A percentile compares a stretch with the other conserved stretches of the same genome.
phyloP scores from a whole-genome alignment of 1,284 basidiomycete species.

The Leccinum angustisporum region DNA sequence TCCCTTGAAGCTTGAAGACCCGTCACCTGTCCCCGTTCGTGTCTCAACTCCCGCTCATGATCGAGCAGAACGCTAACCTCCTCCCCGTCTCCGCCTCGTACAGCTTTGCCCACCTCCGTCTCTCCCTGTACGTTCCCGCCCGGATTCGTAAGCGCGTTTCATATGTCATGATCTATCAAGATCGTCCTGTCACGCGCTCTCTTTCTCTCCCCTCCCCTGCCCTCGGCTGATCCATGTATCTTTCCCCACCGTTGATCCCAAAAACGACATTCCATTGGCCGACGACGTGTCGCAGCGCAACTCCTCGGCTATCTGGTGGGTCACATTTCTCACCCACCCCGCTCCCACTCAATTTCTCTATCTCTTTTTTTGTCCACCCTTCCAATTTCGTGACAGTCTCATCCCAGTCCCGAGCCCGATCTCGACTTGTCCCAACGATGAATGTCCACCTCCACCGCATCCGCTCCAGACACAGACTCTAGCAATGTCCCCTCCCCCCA shows the following conservation, averaged over 20 bases:
- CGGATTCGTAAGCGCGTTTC: constrained; percentile 23
- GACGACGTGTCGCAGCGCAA: constrained; percentile 48
- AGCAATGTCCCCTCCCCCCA: constrained; percentile 54
- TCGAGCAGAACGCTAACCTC: constrained; percentile 40
- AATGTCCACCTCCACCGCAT: constrained; percentile 62
- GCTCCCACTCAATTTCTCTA: no score
- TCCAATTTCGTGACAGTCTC: constrained; percentile 17
- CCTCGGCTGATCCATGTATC: constrained; percentile 15
- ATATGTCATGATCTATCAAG: constrained; percentile 31
- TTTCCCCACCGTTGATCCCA: constrained; percentile 37
- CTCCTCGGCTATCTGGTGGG: constrained; percentile 51
- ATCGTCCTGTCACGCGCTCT: constrained; percentile 26
- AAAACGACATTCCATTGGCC: constrained; percentile 39
- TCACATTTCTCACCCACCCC: constrained; percentile 21
- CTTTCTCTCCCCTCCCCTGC: constrained; percentile 2
- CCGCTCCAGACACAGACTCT: constrained; percentile 58
- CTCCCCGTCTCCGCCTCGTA: constrained; percentile 50
- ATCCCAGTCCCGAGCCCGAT: constrained; percentile 40
- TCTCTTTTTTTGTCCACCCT: not conserved
- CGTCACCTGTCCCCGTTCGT: not conserved
- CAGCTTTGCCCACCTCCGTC: constrained; percentile 63
- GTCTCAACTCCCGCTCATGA: constrained; percentile 34
- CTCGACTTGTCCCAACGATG: constrained; percentile 52
- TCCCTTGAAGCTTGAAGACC: constrained; percentile 19
- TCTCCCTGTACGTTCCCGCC: constrained; percentile 49